Evolutionary conservation across 2,329 filamentous ascomycete species (phyloP).

Genomic region (Zasmidium citrigriseum): DNA sequence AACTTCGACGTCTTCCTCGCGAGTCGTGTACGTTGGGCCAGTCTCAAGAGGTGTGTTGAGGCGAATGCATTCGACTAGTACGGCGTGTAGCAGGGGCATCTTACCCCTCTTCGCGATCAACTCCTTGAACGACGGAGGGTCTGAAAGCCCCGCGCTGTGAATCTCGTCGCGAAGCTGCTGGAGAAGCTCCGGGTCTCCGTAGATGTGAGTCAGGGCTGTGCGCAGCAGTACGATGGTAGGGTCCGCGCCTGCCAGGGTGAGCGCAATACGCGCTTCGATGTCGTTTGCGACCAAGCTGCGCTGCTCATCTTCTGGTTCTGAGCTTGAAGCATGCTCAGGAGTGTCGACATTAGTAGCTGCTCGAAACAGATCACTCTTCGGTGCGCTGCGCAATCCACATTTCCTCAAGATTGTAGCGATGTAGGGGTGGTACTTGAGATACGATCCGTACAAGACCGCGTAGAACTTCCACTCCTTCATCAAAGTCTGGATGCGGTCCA

Average conservation of each 20-base stretch:
- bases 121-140: conserved; percentile 12
- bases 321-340: not conserved
- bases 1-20: conserved; percentile 8
- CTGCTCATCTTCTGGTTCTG: not conserved
- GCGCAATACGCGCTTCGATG: conserved; percentile 16
- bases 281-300: not conserved
- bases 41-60: conserved; percentile 9
- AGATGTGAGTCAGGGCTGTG: conserved; percentile 18
- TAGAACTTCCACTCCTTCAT: conserved; percentile 20
- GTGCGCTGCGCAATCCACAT: not conserved
- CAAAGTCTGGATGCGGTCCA: not conserved
- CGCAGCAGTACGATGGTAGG: conserved; percentile 17
- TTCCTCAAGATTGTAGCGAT: conserved; percentile 13
- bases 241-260: conserved; percentile 21
- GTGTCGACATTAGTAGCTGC: not conserved
- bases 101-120: conserved; percentile 8
- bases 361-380: not conserved
- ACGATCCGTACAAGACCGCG: conserved; percentile 24
- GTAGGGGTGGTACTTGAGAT: conserved; percentile 24
- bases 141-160: conserved; percentile 1
- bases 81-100: conserved; percentile 19
- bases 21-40: conserved; percentile 10
- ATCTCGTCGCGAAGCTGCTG: conserved; percentile 20
- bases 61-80: conserved; percentile 19
- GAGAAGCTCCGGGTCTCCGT: conserved; percentile 16